phyloP scores from a whole-genome alignment of 768 basidiomycete genomes.

The Russula vinacea region DNA sequence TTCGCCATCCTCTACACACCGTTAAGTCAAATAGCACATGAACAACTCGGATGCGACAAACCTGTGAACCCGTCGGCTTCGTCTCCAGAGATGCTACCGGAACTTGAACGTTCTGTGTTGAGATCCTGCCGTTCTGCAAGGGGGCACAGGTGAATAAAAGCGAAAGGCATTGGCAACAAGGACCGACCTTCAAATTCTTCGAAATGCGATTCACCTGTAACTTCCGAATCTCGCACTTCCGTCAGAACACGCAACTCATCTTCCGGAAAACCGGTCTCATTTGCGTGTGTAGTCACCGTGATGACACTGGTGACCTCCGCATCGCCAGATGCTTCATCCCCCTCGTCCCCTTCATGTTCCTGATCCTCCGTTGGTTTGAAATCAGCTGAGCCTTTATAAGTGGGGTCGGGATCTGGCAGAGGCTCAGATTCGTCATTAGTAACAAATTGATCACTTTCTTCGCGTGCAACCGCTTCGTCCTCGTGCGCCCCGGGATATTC shows the following conservation, averaged over 20 bases:
- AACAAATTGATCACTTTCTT: slow-evolving; percentile 23
- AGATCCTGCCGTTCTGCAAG: slow-evolving; percentile 9
- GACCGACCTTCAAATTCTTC: slow-evolving; percentile 14
- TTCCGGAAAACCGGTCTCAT: background rate
- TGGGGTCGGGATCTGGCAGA: slow-evolving; percentile 14
- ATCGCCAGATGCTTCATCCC: slow-evolving; percentile 13
- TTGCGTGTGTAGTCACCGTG: background rate
- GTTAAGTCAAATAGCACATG: background rate
- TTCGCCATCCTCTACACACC: slow-evolving; percentile 8
- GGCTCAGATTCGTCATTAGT: slow-evolving; percentile 17
- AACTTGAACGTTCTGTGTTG: background rate
- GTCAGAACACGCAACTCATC: slow-evolving; percentile 3
- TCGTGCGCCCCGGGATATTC: slow-evolving; percentile 10
- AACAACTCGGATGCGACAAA: slow-evolving; percentile 1
- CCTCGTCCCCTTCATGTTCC: slow-evolving; percentile 6
- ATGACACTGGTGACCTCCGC: slow-evolving; percentile 1
- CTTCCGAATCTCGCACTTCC: background rate
- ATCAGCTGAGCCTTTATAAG: slow-evolving; percentile 14
- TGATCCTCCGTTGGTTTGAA: slow-evolving; percentile 8
- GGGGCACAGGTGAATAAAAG: background rate
- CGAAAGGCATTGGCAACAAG: background rate
- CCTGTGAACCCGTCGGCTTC: slow-evolving; percentile 15
- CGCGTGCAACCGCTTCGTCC: slow-evolving; percentile 7
- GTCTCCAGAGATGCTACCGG: background rate
- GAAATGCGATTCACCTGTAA: background rate